These are phyloP conservation scores for Gyromitra esculenta DNA, from an alignment of 2,329 filamentous ascomycete genomes.

Conservation along the genomic window DNA sequence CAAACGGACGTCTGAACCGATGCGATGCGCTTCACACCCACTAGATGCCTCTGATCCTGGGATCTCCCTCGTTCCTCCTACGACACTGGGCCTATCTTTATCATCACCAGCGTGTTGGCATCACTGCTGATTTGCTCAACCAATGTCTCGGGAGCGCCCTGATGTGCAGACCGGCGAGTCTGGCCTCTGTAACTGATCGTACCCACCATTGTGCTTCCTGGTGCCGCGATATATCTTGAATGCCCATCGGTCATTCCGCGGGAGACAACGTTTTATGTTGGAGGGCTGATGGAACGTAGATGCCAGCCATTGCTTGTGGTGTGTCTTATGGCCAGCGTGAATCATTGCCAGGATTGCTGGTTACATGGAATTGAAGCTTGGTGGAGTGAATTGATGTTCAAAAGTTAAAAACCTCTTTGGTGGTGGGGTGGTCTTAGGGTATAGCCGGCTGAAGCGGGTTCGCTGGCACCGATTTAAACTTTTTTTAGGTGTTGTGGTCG, in stretches of 20 bases:
- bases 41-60: background rate
- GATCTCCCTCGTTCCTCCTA: slow-evolving; percentile 87
- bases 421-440: background rate
- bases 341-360: slow-evolving; percentile 64
- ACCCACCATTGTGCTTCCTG: slow-evolving; percentile 68
- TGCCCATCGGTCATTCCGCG: slow-evolving; percentile 69
- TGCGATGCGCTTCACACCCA: background rate
- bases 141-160: slow-evolving; percentile 58
- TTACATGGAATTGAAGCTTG: slow-evolving; percentile 21
- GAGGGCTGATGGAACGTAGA: slow-evolving; percentile 88
- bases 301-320: slow-evolving; percentile 85
- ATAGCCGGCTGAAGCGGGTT: background rate
- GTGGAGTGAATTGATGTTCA: background rate
- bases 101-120: slow-evolving; percentile 81
- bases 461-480: slow-evolving; percentile 12
- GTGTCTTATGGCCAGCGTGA: slow-evolving; percentile 95
- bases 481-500: background rate
- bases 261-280: slow-evolving; percentile 80
- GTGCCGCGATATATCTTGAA: slow-evolving; percentile 63
- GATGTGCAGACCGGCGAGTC: slow-evolving; percentile 62
- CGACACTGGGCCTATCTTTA: slow-evolving; percentile 93
- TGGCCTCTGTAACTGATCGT: slow-evolving; percentile 69
- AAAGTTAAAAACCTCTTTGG: background rate
- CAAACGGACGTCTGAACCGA: background rate
- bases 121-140: slow-evolving; percentile 79